A percentile compares a stretch with the other conserved stretches of the same genome.
Conservation (phyloP, 257 asterid species). For the Paulownia fortunei region DNA sequence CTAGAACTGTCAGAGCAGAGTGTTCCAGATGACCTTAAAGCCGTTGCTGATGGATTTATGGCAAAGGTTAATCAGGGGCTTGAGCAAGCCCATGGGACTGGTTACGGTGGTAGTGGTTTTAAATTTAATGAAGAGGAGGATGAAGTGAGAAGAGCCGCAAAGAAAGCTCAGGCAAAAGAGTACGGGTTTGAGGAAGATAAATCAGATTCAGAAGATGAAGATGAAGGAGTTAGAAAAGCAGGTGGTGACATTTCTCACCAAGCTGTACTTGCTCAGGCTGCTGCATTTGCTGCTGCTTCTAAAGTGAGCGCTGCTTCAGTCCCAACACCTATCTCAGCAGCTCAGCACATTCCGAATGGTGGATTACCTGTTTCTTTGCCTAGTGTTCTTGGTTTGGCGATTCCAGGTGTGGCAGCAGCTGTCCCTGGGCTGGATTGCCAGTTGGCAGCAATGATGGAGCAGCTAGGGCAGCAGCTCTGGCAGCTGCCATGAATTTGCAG, state of each 20-base stretch:
- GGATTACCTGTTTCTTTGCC: constrained; percentile 59
- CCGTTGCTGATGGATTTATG: constrained; percentile 77
- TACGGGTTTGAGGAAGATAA: constrained; percentile 89
- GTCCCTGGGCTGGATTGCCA: constrained; percentile 45
- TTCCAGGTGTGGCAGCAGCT: constrained; percentile 49
- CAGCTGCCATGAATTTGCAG: constrained; percentile 85
- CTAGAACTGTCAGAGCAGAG: constrained; percentile 81
- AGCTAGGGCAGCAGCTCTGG: constrained; percentile 76
- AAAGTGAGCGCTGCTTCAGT: constrained; percentile 49
- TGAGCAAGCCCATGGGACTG: constrained; percentile 89
- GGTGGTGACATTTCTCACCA: constrained; percentile 75
- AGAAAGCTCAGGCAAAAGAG: constrained; percentile 92
- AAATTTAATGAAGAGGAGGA: constrained; percentile 93
- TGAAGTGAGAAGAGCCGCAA: constrained; percentile 83
- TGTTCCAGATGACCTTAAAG: constrained; percentile 82
- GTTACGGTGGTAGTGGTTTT: constrained; percentile 91
- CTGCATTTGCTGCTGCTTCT: constrained; percentile 67
- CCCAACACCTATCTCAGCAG: constrained; percentile 45
- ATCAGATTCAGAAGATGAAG: constrained; percentile 92
- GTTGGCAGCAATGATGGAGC: constrained; percentile 61
- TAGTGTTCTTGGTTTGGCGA: constrained; percentile 47
- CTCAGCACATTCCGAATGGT: constrained; percentile 49
- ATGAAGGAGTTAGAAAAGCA: constrained; percentile 74
- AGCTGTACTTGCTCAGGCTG: constrained; percentile 62
- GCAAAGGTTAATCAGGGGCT: constrained; percentile 88